Evolutionary conservation across 441 rosid species (phyloP).

Genomic region (Omphalea diandra): DNA sequence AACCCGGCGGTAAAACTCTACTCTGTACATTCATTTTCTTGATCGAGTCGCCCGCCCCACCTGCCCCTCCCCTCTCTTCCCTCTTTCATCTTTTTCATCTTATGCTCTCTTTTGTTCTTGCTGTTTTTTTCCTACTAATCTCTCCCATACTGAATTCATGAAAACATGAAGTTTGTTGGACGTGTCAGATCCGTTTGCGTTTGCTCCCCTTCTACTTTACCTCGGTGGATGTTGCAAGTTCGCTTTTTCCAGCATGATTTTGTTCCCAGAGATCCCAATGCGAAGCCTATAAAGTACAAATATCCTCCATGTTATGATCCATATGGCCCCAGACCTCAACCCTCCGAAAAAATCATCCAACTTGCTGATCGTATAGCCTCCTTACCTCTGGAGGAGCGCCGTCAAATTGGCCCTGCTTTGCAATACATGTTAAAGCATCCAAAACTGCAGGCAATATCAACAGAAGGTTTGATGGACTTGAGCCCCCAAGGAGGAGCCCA

Average conservation of each 20-base stretch:
- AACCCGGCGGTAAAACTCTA: too few relatives aligned
- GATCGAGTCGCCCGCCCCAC: too few relatives aligned
- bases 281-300: slow-evolving; percentile 53
- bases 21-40: too few relatives aligned
- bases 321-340: slow-evolving; percentile 65
- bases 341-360: slow-evolving; percentile 52
- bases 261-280: slow-evolving; percentile 52
- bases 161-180: slow-evolving; percentile 45
- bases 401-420: slow-evolving; percentile 56
- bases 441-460: slow-evolving; percentile 44
- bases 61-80: too few relatives aligned
- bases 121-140: too few relatives aligned
- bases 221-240: slow-evolving; percentile 42
- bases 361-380: slow-evolving; percentile 70
- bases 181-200: slow-evolving; percentile 33
- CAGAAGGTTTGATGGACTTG: slow-evolving; percentile 46
- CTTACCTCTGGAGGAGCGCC: slow-evolving; percentile 52
- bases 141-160: slow-evolving; percentile 6
- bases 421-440: slow-evolving; percentile 44
- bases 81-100: too few relatives aligned
- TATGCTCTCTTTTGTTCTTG: too few relatives aligned
- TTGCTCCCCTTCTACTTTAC: slow-evolving; percentile 29
- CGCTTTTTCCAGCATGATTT: slow-evolving; percentile 61
- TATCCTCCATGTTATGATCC: slow-evolving; percentile 63
- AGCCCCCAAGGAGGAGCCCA: slow-evolving; percentile 42